Conservation (phyloP, 108 stramenopile species). For the Skeletonema menzelii region DNA sequence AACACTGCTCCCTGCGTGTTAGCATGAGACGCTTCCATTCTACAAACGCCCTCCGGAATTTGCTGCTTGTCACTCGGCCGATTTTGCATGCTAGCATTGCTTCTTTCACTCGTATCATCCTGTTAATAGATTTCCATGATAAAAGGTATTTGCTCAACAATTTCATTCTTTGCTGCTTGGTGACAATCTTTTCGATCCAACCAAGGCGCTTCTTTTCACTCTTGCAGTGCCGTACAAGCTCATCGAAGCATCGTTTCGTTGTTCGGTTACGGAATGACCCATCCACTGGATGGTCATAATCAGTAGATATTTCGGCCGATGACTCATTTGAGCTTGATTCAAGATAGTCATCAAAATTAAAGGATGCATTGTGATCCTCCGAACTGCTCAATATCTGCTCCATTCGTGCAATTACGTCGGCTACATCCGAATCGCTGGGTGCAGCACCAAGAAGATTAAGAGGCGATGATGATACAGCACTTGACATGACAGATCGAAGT, state of each 20-base stretch:
- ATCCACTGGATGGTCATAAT: neutral
- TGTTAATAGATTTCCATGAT: conserved; percentile 11
- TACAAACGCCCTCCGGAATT: conserved; percentile 14
- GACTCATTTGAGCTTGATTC: neutral
- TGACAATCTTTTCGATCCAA: conserved; percentile 18
- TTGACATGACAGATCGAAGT: no score
- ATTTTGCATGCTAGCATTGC: conserved; percentile 9
- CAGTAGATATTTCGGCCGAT: neutral
- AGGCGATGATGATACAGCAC: no score
- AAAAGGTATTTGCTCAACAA: conserved; percentile 5
- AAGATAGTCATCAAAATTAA: neutral
- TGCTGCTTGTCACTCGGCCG: conserved; percentile 18
- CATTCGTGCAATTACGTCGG: conserved; percentile 11
- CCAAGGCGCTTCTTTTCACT: conserved; percentile 21
- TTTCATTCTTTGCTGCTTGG: conserved; percentile 5
- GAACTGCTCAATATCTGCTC: conserved; percentile 1
- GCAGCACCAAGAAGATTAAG: no score
- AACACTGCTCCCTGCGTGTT: neutral
- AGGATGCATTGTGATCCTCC: neutral
- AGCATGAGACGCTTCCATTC: conserved; percentile 14
- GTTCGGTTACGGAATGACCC: neutral
- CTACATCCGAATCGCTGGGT: conserved; percentile 15
- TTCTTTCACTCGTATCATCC: conserved; percentile 15
- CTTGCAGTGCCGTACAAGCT: neutral
- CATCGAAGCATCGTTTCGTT: neutral